A percentile compares a stretch with the other conserved stretches of the same genome.
Conservation (phyloP, 768 basidiomycete genomes). For the Kwoniella dejecticola region DNA sequence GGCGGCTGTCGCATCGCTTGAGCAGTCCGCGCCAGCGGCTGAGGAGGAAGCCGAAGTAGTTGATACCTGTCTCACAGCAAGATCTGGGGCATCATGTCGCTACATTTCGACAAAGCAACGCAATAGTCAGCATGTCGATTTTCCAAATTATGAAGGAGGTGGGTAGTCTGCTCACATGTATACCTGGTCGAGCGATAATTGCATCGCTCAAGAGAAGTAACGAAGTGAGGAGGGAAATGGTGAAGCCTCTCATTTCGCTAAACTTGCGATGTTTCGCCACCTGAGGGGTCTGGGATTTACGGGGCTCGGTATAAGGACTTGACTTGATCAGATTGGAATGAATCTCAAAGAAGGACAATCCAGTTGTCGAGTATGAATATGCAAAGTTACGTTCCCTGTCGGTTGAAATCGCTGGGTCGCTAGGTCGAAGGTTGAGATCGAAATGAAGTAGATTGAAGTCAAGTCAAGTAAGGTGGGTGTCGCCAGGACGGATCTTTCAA, state of each 20-base stretch:
- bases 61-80: background rate
- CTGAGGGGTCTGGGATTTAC: too few species aligned
- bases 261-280: too few species aligned
- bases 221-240: slow-evolving; percentile 2
- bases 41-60: background rate
- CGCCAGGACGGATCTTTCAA: background rate
- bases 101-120: too few species aligned
- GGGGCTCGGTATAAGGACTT: too few species aligned
- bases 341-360: slow-evolving; percentile 10
- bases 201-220: slow-evolving; percentile 3
- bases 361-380: slow-evolving; percentile 5
- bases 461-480: background rate
- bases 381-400: too few species aligned
- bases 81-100: background rate
- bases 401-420: too few species aligned
- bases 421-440: too few species aligned
- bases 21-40: too few species aligned
- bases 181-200: background rate
- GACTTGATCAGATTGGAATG: too few species aligned
- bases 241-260: slow-evolving; percentile 12
- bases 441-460: too few species aligned
- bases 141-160: too few species aligned
- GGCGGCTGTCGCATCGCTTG: background rate
- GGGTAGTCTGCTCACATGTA: slow-evolving; percentile 20
- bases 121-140: too few species aligned